Percentiles rank a stretch among this genome's conserved stretches.
Evolutionary conservation across 2,329 filamentous ascomycete genomes (phyloP).

Genomic region (Pyrenochaeta sp.): DNA sequence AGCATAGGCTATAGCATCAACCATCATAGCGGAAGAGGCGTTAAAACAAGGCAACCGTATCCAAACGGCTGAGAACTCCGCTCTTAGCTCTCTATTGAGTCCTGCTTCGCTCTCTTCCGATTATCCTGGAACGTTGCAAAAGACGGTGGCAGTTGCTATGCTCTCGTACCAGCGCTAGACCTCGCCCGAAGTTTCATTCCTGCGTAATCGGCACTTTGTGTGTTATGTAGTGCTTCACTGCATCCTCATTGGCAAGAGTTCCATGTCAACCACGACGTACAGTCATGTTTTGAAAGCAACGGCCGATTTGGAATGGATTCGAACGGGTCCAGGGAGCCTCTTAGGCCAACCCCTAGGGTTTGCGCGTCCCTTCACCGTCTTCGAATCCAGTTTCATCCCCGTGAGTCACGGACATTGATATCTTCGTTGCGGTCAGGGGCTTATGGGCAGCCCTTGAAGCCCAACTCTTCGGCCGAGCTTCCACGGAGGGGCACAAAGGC

Average conservation of each 20-base stretch:
- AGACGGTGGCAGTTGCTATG: conserved; percentile 31
- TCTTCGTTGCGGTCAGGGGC: conserved; percentile 23
- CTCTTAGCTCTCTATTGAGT: conserved; percentile 11
- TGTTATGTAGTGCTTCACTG: conserved; percentile 13
- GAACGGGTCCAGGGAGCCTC: conserved; percentile 15
- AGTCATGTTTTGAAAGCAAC: conserved; percentile 10
- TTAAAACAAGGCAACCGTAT: conserved; percentile 40
- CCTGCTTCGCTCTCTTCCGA: conserved; percentile 15
- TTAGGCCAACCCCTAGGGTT: conserved; percentile 17
- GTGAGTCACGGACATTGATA: conserved; percentile 43
- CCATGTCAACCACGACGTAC: conserved; percentile 10
- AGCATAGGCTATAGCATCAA: conserved; percentile 12
- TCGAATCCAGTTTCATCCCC: conserved; percentile 18
- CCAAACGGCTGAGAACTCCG: conserved; percentile 10
- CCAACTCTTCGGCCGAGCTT: conserved; percentile 9
- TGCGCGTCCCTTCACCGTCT: conserved; percentile 32
- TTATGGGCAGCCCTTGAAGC: conserved; percentile 7
- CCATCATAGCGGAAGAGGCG: conserved; percentile 28
- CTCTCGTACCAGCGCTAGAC: conserved; percentile 17
- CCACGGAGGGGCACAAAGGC: conserved; percentile 9
- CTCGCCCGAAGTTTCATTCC: conserved; percentile 6
- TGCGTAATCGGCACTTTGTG: conserved; percentile 11
- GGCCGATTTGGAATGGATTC: conserved; percentile 11
- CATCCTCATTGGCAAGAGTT: conserved; percentile 28
- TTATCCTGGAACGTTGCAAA: conserved; percentile 28